Base-by-base conservation (phyloP, 345 rosid genomes). In the Gossypium longicalyx region DNA sequence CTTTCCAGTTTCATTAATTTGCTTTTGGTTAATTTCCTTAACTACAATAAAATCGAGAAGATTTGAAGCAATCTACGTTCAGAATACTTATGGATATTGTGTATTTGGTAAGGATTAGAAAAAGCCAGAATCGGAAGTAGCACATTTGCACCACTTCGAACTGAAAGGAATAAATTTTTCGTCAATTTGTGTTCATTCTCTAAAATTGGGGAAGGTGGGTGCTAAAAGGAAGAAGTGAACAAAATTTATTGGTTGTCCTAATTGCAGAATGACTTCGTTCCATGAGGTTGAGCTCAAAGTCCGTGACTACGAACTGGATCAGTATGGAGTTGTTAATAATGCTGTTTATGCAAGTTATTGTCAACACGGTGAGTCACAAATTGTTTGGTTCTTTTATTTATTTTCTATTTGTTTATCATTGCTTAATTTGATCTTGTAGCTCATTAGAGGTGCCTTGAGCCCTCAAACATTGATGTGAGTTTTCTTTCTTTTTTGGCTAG, bases 281-380 rank as follows among this genome's bases (percentile, higher is more conserved):
- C 74, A 86, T 59, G 97, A 88, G 53, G 54, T 86, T 53, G 97
- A 90, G 77, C 85, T 91, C 25, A 85, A 87, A 83, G 97, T 94
- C 43, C 84, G 97, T 9, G 97, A 92, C 67, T 90, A 89, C 77
- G 95, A 94, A 74, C 81, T 94, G 82, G 97, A 94, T 86, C 98
- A 90, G 57, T 94, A 81, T 67, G 91, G 98, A 53, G 97, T 91
- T 56, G 98, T 93, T 47, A 89, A 93, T 85, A 90, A 92, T 85
- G 93, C 97, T 52, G 87, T 87, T 70, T 94, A 94, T 62, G 91
- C 94, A 20, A 92, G 87, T 71, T 88, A 92, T 61, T 92, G 97
- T 73, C 93, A 92, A 84, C 95, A 89, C 68, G 97, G 97, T 90
- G 73, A 76, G 77, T 17, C 54, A 52, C 2, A 20, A 19, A 20